Base-by-base conservation (phyloP, 352 stramenopile species). In the Phytophthora fragariae region DNA sequence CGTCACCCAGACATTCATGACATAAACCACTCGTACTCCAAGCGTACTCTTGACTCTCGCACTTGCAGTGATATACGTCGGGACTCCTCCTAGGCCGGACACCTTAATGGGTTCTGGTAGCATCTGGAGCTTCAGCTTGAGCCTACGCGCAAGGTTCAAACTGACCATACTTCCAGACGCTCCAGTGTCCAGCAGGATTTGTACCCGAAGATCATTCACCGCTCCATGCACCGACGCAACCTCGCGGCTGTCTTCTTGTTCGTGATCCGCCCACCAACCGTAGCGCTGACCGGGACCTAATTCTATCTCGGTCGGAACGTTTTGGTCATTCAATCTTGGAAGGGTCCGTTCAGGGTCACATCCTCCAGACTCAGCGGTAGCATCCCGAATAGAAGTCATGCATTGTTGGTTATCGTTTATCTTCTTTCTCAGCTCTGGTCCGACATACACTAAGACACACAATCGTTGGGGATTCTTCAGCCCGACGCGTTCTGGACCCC, bases 351-450 rank as follows among this genome's bases (percentile, higher is more conserved):
- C 49, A 21, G 49, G 49, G 21, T 31, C 21, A n/a, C 17, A 11
- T 29, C 49, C n/a, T 31, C 31, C 49, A 21, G 49, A 39, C 5
- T 53, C 49, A 70, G 41, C 39, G 57, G 56, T 24, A 29, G 59
- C 35, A 46, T 61, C 55, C 29, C 49, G 31, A 9, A 56, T 10
- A 35, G 55, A 31, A 49, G 55, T 19, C 31, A 41, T 56, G 29
- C 54, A 63, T 58, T 63, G 44, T 70, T 57, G 63, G 19, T 62
- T n/a, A n/a, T n/a, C n/a, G n/a, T n/a, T n/a, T n/a, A n/a, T n/a
- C n/a, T n/a, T n/a, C n/a, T n/a, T n/a, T n/a, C n/a, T n/a, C n/a
- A n/a, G n/a, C n/a, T n/a, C n/a, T n/a, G n/a, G n/a, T n/a, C n/a
- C n/a, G n/a, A n/a, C n/a, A n/a, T n/a, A n/a, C n/a, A n/a, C n/a